These are phyloP conservation scores for Decorospora gaudefroyi DNA, from an alignment of 2,329 filamentous ascomycete genomes.

Conservation along the genomic window DNA sequence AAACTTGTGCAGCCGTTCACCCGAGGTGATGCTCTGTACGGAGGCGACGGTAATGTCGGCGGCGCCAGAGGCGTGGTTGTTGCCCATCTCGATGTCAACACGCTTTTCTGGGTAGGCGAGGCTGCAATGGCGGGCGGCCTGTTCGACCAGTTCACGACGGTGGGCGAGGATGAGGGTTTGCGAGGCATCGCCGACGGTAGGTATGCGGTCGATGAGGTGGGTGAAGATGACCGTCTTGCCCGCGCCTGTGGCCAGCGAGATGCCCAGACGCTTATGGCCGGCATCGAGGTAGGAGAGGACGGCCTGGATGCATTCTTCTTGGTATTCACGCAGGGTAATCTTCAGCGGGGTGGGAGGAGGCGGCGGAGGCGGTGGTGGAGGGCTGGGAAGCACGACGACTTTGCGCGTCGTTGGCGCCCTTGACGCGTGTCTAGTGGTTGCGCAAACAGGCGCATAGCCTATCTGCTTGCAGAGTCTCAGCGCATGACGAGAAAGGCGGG, in stretches of 20 bases:
- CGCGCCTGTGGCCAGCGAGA: conserved; percentile 84
- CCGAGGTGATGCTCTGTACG: conserved; percentile 79
- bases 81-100: conserved; percentile 92
- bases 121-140: conserved; percentile 84
- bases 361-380: conserved; percentile 14
- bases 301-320: conserved; percentile 87
- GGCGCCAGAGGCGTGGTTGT: conserved; percentile 70
- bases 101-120: conserved; percentile 77
- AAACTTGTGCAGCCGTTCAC: conserved; percentile 78
- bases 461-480: conserved; percentile 29
- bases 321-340: conserved; percentile 76
- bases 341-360: conserved; percentile 29
- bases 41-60: conserved; percentile 96
- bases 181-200: conserved; percentile 61
- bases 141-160: conserved; percentile 89
- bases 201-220: conserved; percentile 81
- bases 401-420: conserved; percentile 3
- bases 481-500: conserved; percentile 37
- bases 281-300: conserved; percentile 70
- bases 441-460: conserved; percentile 10
- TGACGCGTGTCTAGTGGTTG: conserved; percentile 26
- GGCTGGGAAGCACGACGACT: not conserved
- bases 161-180: conserved; percentile 92
- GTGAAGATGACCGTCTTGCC: conserved; percentile 98
- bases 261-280: conserved; percentile 78